Conservation (phyloP, 345 rosid genomes). For the Bruguiera parviflora region DNA sequence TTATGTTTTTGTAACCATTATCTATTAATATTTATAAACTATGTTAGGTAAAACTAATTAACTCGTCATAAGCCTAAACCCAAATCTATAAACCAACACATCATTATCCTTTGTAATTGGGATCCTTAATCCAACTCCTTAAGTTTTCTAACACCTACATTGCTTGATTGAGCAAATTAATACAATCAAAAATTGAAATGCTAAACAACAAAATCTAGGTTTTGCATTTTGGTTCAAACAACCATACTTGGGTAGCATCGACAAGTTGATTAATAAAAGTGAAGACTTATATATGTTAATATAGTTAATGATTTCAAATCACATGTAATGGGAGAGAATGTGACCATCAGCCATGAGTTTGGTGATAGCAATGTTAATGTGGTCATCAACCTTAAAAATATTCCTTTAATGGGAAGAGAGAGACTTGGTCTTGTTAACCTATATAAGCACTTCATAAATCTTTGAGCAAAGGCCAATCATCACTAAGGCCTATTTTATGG, state of each 20-base stretch:
- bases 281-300: slow-evolving; percentile 79
- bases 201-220: not conserved
- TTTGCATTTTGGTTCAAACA: not conserved
- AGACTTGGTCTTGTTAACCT: slow-evolving; percentile 84
- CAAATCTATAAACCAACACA: too few species aligned
- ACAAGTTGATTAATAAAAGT: slow-evolving; percentile 87
- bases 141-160: not conserved
- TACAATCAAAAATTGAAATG: not conserved
- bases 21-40: too few species aligned
- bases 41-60: too few species aligned
- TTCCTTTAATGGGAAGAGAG: slow-evolving; percentile 95
- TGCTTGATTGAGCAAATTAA: not conserved
- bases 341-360: slow-evolving; percentile 96
- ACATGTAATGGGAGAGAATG: slow-evolving; percentile 87
- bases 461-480: slow-evolving; percentile 97
- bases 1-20: too few species aligned
- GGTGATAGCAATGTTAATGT: slow-evolving; percentile 88
- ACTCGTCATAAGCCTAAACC: too few species aligned
- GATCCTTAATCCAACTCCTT: not conserved
- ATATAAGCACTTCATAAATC: slow-evolving; percentile 79
- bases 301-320: slow-evolving; percentile 86
- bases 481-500: slow-evolving; percentile 95
- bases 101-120: slow-evolving; percentile 7
- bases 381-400: slow-evolving; percentile 97
- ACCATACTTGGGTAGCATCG: slow-evolving; percentile 82